Evolutionary conservation across 1,284 basidiomycete genomes (phyloP).

Genomic region (Retiboletus flavoniger): DNA sequence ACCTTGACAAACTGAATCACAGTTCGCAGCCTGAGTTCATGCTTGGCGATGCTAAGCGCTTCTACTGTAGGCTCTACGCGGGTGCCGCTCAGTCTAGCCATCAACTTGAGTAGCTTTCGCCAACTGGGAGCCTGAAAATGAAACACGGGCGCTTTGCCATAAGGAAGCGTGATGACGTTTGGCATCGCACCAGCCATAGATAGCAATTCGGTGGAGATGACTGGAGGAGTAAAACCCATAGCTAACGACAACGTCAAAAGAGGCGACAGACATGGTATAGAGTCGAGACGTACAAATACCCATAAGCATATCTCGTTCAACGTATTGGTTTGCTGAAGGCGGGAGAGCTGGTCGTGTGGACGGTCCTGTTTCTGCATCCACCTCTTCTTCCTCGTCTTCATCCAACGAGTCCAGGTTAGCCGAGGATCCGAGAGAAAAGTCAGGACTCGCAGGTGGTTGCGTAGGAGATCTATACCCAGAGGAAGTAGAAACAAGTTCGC

Average conservation of each 20-base stretch:
- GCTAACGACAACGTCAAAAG: constrained; percentile 40
- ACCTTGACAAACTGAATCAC: constrained; percentile 78
- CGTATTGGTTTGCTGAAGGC: constrained; percentile 52
- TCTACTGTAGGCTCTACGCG: constrained; percentile 69
- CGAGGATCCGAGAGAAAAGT: constrained; percentile 22
- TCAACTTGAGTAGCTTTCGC: constrained; percentile 67
- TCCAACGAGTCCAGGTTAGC: constrained; percentile 14
- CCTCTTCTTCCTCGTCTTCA: constrained; percentile 23
- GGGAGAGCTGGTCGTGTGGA: constrained; percentile 20
- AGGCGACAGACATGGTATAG: neutral
- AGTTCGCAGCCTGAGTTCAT: constrained; percentile 60
- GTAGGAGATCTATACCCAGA: constrained; percentile 22
- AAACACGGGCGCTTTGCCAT: constrained; percentile 62
- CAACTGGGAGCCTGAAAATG: constrained; percentile 72
- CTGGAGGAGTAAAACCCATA: constrained; percentile 61
- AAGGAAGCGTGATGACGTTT: constrained; percentile 67
- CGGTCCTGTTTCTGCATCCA: constrained; percentile 17
- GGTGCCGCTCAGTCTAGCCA: constrained; percentile 67
- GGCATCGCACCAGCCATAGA: constrained; percentile 60
- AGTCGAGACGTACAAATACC: constrained; percentile 62
- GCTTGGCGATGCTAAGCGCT: constrained; percentile 56
- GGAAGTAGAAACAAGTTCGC: constrained; percentile 17
- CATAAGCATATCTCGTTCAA: constrained; percentile 57
- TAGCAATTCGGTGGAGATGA: constrained; percentile 45
- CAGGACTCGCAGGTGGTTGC: constrained; percentile 27